Evolutionary conservation across 1,139 yeast genomes (phyloP).

Genomic region (Pneumocystis carinii): DNA sequence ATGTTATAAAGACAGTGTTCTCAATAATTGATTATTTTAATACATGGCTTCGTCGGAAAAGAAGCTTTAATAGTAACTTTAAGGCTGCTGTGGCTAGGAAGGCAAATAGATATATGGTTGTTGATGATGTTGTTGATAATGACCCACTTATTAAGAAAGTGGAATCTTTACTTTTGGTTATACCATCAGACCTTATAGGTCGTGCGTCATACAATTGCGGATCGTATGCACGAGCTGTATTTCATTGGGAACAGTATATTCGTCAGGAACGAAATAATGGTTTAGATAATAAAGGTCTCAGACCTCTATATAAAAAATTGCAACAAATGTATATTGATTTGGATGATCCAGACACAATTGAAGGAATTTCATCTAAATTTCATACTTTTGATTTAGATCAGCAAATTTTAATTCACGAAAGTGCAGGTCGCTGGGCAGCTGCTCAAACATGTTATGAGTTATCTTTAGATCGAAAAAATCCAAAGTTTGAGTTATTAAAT

Average conservation of each 20-base stretch:
- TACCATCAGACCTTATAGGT: slow-evolving; percentile 63
- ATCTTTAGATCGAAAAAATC: slow-evolving; percentile 33
- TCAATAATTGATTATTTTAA: slow-evolving; percentile 63
- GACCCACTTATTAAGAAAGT: slow-evolving; percentile 15
- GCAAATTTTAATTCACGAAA: slow-evolving; percentile 65
- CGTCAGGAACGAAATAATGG: slow-evolving; percentile 25
- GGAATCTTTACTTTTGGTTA: slow-evolving; percentile 35
- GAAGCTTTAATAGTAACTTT: slow-evolving; percentile 10
- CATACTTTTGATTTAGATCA: slow-evolving; percentile 42
- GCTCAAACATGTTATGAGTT: slow-evolving; percentile 79
- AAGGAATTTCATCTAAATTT: slow-evolving; percentile 66
- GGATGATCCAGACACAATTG: slow-evolving; percentile 80
- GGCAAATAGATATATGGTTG: slow-evolving; percentile 10
- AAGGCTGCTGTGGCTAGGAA: slow-evolving; percentile 12
- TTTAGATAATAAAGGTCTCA: slow-evolving; percentile 17
- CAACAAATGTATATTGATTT: slow-evolving; percentile 73
- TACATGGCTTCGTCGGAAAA: slow-evolving; percentile 46
- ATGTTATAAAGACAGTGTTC: slow-evolving; percentile 6
- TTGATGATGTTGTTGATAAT: slow-evolving; percentile 13
- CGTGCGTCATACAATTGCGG: slow-evolving; percentile 67
- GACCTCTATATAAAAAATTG: slow-evolving; percentile 26
- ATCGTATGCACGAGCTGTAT: slow-evolving; percentile 76
- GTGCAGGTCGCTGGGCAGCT: slow-evolving; percentile 72
- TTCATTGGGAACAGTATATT: slow-evolving; percentile 67
- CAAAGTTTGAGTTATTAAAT: slow-evolving; percentile 25